Percentiles rank a stretch among this genome's conserved stretches.
phyloP scores from a whole-genome alignment of 805 yeast genomes.

The Lipomyces starkeyi region DNA sequence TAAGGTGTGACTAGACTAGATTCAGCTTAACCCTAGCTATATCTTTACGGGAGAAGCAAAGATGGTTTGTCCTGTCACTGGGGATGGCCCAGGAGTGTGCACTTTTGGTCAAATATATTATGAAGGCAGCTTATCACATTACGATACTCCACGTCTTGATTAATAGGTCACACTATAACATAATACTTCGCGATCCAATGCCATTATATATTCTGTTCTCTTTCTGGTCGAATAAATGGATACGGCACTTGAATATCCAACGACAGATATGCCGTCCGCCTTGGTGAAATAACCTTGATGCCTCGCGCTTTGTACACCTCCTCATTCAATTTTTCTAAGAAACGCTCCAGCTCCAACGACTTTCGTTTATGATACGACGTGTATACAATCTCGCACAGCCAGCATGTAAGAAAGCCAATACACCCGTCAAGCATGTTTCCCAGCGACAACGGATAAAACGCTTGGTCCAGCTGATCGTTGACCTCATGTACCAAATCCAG shows the following conservation, averaged over 20 bases:
- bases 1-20: too few species aligned
- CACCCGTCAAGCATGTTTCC: constrained; percentile 16
- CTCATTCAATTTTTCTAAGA: constrained; percentile 11
- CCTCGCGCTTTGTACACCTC: constrained; percentile 11
- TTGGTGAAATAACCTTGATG: constrained; percentile 13
- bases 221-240: constrained; percentile 4
- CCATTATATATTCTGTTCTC: neutral
- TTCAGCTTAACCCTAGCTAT: too few species aligned
- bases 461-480: constrained; percentile 12
- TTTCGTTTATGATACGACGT: constrained; percentile 10
- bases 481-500: constrained; percentile 15
- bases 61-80: too few species aligned
- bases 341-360: constrained; percentile 11
- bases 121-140: too few species aligned
- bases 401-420: constrained; percentile 8
- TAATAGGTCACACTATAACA: too few species aligned
- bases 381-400: constrained; percentile 14
- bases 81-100: too few species aligned
- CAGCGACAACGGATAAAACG: constrained; percentile 12
- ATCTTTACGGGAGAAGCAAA: too few species aligned
- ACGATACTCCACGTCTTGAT: too few species aligned
- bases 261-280: constrained; percentile 15
- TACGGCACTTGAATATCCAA: constrained; percentile 20
- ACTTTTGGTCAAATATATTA: too few species aligned
- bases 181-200: too few species aligned